Evolutionary conservation across 1,284 basidiomycete genomes (phyloP).

Genomic region (Trametes hirsuta): DNA sequence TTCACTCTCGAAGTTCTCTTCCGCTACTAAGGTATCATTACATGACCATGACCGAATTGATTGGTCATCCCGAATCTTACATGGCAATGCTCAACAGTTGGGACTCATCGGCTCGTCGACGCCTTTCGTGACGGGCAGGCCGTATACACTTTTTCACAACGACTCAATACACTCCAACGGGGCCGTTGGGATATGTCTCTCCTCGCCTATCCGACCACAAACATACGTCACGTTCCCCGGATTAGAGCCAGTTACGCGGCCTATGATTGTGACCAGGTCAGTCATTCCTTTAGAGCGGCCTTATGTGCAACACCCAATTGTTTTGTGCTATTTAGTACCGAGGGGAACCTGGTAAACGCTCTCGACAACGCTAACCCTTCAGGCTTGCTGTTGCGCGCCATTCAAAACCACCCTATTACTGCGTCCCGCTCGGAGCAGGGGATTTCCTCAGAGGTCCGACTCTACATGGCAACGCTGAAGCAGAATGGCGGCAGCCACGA

Average conservation of each 20-base stretch:
- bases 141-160: constrained; percentile 75
- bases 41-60: not conserved
- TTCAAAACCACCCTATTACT: constrained; percentile 39
- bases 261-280: constrained; percentile 62
- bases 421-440: not conserved
- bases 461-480: constrained; percentile 54
- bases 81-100: constrained; percentile 44
- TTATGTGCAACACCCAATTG: not conserved
- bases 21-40: constrained; percentile 51
- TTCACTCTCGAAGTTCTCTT: constrained; percentile 50
- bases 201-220: constrained; percentile 24
- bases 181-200: constrained; percentile 64
- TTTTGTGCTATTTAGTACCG: constrained; percentile 49
- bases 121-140: constrained; percentile 83
- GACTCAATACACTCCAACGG: constrained; percentile 63
- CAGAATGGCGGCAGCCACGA: constrained; percentile 26
- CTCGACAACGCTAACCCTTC: constrained; percentile 73
- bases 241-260: constrained; percentile 53
- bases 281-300: not conserved
- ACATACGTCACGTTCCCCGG: constrained; percentile 53
- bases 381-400: constrained; percentile 64
- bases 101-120: constrained; percentile 80
- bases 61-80: not conserved
- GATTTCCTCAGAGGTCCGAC: constrained; percentile 14
- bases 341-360: constrained; percentile 79